These are phyloP conservation scores for Crithidia sp. DNA, from an alignment of 208 protist genomes.

Conservation along the genomic window DNA sequence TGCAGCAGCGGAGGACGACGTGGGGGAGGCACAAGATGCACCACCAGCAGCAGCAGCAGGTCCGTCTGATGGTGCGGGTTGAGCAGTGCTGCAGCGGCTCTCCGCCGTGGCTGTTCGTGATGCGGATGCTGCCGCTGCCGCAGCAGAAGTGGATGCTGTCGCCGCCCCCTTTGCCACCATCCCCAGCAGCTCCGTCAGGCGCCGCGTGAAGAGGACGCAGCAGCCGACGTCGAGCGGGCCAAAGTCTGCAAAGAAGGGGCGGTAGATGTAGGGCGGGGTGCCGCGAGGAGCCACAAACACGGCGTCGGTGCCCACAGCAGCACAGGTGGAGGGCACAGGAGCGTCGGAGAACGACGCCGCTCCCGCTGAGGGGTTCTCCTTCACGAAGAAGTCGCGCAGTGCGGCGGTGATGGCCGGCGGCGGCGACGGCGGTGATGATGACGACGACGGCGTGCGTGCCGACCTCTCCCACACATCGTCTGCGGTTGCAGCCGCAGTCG, in stretches of 20 bases:
- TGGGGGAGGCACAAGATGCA: not conserved
- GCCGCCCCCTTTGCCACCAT: conserved; percentile 28
- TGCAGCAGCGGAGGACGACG: not conserved
- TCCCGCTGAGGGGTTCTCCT: conserved; percentile 19
- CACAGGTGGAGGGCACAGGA: conserved; percentile 8
- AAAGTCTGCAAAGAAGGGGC: conserved; percentile 94
- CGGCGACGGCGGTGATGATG: not conserved
- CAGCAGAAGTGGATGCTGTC: not conserved
- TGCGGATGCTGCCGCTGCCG: not conserved
- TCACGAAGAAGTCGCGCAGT: conserved; percentile 25
- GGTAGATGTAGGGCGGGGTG: conserved; percentile 74
- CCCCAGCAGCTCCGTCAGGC: conserved; percentile 49
- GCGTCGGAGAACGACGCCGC: not conserved
- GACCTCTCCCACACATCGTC: not conserved
- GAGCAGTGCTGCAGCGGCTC: not conserved
- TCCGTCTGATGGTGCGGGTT: not conserved
- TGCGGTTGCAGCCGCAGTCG: not conserved
- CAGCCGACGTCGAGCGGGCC: conserved; percentile 90
- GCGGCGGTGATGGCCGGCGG: conserved; percentile 1
- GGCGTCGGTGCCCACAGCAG: conserved; percentile 27
- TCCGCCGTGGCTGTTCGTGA: not conserved
- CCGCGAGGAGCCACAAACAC: conserved; percentile 51
- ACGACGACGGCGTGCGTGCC: not conserved
- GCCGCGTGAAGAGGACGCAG: conserved; percentile 70
- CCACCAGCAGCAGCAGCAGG: not conserved